phyloP scores from a whole-genome alignment of 345 rosid species.

The Gossypium turneri region DNA sequence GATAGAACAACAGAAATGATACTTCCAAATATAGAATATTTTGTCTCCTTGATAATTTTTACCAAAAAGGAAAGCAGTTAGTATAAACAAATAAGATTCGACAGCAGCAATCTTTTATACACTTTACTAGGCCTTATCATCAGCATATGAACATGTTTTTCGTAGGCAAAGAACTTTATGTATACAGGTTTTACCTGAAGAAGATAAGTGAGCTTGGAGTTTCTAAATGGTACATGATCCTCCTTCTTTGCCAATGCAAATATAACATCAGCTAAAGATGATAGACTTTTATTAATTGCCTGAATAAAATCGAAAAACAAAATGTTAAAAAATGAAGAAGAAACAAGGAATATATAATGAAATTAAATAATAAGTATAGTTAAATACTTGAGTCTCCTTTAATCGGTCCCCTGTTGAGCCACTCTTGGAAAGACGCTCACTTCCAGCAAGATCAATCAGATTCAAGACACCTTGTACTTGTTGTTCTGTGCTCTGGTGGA shows the following conservation, averaged over 20 bases:
- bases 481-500: constrained; percentile 79
- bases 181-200: constrained; percentile 61
- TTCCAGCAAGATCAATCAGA: constrained; percentile 98
- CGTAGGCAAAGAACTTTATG: background rate
- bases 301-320: constrained; percentile 17
- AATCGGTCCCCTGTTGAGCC: constrained; percentile 95
- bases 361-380: background rate
- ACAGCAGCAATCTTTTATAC: too few species aligned
- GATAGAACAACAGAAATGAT: background rate
- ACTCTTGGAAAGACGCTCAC: constrained; percentile 95
- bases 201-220: constrained; percentile 95
- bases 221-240: constrained; percentile 86
- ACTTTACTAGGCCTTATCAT: background rate
- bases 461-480: constrained; percentile 94
- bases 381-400: constrained; percentile 91
- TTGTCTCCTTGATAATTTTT: too few species aligned
- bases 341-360: background rate
- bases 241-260: constrained; percentile 92
- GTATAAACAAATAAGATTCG: background rate
- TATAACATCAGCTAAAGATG: constrained; percentile 85
- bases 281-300: constrained; percentile 94
- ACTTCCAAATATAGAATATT: background rate
- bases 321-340: background rate
- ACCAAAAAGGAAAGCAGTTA: too few species aligned
- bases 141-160: background rate